Base-by-base conservation (phyloP, 805 yeast species). In the Grigorovia transvaalensis region DNA sequence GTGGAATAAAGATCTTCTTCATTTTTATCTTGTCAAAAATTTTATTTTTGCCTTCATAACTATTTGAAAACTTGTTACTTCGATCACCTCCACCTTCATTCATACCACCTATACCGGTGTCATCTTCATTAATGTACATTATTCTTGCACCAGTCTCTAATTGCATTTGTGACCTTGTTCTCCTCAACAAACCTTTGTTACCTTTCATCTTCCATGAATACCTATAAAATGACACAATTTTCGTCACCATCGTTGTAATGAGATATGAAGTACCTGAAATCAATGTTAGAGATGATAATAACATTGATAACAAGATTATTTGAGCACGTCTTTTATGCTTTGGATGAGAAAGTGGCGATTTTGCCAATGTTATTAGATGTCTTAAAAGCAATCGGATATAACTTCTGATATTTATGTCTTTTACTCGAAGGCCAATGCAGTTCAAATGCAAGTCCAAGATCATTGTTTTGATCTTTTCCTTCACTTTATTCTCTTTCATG, bases 91-190 rank as follows among this genome's bases (percentile, higher is more conserved):
- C 18, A n/a, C 23, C n/a, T 15, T 17, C 35, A 27, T 44, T 45
- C 15, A 6, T 40, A 27, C 27, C 33, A 3, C 29, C 18, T 40
- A 35, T 13, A 30, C 17, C 47, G 9, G 29, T 42, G 11, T 55
- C 54, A 43, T 58, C 59, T 49, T 63, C 66, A 23, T 61, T 60
- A 9, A 66, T 60, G 47, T 63, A 64, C 62, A 66, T 57, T 17
- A 64, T 62, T 49, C 70, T 57, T 15, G 66, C 67, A 18, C 70
- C 70, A 38, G 64, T 59, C 9, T 56, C 59, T 41, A 65, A 52
- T 44, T 55, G 57, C 45, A 57, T 53, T 49, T 64, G 68, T 1
- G 69, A 65, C 45, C 67, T 56, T 12, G 67, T 61, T 35, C 67
- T 54, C 41, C 62, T 56, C 49, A 65, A 47, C 5, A 56, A 53